These are phyloP conservation scores for Veloporphyrellus conicus DNA, from an alignment of 1,284 basidiomycete species.

Conservation along the genomic window DNA sequence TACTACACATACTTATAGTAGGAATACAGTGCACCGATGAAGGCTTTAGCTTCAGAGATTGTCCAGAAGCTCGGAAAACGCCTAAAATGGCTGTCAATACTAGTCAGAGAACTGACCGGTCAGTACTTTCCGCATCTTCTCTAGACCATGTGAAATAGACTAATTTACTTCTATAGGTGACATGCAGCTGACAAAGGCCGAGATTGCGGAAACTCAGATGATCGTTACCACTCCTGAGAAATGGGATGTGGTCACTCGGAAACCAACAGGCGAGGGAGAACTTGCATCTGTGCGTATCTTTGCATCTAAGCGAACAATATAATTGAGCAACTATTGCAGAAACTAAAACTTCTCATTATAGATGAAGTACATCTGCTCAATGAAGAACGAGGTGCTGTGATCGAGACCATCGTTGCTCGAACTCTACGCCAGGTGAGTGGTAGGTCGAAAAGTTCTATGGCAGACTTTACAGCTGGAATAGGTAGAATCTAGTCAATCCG, in stretches of 20 bases:
- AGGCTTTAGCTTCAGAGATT: constrained; percentile 94
- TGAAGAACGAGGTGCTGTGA: constrained; percentile 97
- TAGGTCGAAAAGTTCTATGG: background rate
- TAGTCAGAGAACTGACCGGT: constrained; percentile 91
- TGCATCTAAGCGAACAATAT: background rate
- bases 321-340: constrained; percentile 44
- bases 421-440: constrained; percentile 78
- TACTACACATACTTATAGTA: background rate
- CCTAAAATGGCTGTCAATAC: constrained; percentile 84
- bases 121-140: background rate
- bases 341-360: constrained; percentile 92
- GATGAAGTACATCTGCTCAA: constrained; percentile 98
- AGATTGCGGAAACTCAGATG: constrained; percentile 95
- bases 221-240: constrained; percentile 99
- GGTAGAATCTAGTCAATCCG: constrained; percentile 95
- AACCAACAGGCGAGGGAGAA: constrained; percentile 95
- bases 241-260: constrained; percentile 99
- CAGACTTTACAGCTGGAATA: constrained; percentile 30
- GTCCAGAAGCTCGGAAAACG: constrained; percentile 90
- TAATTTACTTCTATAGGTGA: constrained; percentile 58
- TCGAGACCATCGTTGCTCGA: constrained; percentile 96
- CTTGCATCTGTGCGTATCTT: constrained; percentile 70
- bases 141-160: background rate
- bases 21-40: constrained; percentile 84
- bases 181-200: constrained; percentile 94